A percentile compares a stretch with the other conserved stretches of the same genome.
These are phyloP conservation scores for Botrytis aclada DNA, from an alignment of 2,329 filamentous ascomycete genomes.

Conservation along the genomic window DNA sequence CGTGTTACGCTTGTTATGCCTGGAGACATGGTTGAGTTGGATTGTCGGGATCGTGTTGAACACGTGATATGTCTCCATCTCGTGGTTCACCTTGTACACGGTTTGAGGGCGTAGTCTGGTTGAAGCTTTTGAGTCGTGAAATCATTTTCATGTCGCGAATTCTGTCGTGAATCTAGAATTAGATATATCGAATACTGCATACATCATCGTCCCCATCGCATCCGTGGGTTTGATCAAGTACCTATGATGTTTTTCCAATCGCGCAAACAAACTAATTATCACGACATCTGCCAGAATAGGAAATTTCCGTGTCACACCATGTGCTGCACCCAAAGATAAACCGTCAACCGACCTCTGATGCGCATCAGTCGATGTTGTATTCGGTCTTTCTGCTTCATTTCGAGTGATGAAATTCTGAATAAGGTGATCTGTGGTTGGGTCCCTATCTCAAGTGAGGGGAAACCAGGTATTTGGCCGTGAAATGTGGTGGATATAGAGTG, in stretches of 20 bases:
- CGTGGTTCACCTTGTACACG: not conserved
- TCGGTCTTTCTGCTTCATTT: not conserved
- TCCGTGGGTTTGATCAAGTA: not conserved
- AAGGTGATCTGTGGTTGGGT: conserved; percentile 7
- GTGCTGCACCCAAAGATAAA: not conserved
- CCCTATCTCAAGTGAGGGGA: conserved; percentile 3
- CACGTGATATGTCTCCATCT: not conserved
- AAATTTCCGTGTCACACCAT: conserved; percentile 23
- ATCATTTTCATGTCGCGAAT: not conserved
- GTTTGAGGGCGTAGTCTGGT: not conserved
- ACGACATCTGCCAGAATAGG: conserved; percentile 28
- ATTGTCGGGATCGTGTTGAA: not conserved
- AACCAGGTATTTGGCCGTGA: not conserved
- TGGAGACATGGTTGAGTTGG: not conserved
- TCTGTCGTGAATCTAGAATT: not conserved
- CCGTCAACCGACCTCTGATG: not conserved
- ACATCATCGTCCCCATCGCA: not conserved
- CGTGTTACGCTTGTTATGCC: not conserved
- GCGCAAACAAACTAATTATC: conserved; percentile 20
- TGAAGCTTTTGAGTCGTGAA: not conserved
- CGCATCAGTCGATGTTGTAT: not conserved
- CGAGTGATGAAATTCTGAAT: not conserved
- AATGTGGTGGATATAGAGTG: not conserved
- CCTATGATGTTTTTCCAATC: not conserved
- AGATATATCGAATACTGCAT: not conserved